These are phyloP conservation scores for Nothophoma quercina DNA, from an alignment of 2,329 filamentous ascomycete species.

Conservation along the genomic window DNA sequence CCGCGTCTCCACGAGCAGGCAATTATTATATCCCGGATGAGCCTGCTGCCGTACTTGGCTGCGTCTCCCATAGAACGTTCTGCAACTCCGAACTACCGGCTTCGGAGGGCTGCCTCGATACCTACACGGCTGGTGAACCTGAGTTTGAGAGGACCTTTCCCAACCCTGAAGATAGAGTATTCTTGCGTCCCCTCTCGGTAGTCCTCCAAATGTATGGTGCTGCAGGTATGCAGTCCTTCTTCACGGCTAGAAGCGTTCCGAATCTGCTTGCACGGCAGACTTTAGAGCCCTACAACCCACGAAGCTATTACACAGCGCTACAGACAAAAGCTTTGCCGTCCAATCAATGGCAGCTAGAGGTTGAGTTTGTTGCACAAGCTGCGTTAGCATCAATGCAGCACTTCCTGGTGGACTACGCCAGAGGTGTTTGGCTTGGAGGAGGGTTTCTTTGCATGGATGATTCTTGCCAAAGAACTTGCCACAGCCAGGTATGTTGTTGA, in stretches of 20 bases:
- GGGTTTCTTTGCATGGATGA: background rate
- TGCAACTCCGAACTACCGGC: background rate
- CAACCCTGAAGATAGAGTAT: background rate
- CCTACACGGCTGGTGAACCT: background rate
- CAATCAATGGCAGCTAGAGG: conserved; percentile 6
- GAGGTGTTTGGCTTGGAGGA: conserved; percentile 1
- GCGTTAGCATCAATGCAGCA: background rate
- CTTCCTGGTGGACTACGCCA: background rate
- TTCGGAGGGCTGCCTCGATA: background rate
- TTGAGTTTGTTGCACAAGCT: background rate
- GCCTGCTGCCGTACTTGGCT: background rate
- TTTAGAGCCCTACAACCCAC: background rate
- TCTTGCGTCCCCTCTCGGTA: background rate
- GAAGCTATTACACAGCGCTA: background rate
- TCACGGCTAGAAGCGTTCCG: background rate
- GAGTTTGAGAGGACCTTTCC: background rate
- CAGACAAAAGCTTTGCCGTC: conserved; percentile 4
- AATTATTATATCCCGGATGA: background rate
- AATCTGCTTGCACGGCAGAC: conserved; percentile 3
- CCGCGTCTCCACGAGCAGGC: background rate
- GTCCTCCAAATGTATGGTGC: background rate
- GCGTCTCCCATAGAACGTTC: background rate
- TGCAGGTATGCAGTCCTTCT: background rate
- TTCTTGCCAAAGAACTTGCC: background rate
- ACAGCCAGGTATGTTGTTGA: background rate